These are phyloP conservation scores for Ilex aquifolium DNA, from an alignment of 257 asterid species.

Conservation along the genomic window DNA sequence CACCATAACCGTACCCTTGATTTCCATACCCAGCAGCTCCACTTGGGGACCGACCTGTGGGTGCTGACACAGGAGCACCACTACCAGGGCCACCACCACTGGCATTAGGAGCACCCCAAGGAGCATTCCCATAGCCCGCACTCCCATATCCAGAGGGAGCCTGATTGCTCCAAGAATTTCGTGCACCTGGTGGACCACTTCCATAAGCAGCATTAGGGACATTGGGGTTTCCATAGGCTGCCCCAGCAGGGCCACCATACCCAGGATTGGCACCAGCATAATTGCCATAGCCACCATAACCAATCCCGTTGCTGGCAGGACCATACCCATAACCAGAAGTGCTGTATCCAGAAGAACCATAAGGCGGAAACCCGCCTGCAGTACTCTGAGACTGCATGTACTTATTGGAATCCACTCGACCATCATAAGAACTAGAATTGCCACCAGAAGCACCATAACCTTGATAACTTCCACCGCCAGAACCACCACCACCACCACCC, in stretches of 20 bases:
- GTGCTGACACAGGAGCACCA: slow-evolving; percentile 31
- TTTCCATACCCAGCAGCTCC: slow-evolving; percentile 67
- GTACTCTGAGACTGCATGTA: slow-evolving; percentile 66
- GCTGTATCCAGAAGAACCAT: slow-evolving; percentile 67
- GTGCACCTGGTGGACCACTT: slow-evolving; percentile 41
- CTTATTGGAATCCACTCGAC: slow-evolving; percentile 62
- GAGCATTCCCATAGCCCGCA: slow-evolving; percentile 63
- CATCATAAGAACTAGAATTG: slow-evolving; percentile 53
- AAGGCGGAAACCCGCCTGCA: slow-evolving; percentile 64
- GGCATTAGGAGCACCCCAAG: slow-evolving; percentile 47
- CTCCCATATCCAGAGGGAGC: slow-evolving; percentile 69
- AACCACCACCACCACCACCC: slow-evolving; percentile 43
- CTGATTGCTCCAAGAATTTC: slow-evolving; percentile 67
- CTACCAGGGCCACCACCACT: slow-evolving; percentile 30
- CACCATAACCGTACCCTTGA: slow-evolving; percentile 84
- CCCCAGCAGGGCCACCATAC: slow-evolving; percentile 53
- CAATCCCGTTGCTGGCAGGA: slow-evolving; percentile 64
- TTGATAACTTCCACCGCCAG: slow-evolving; percentile 49
- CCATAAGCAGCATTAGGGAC: slow-evolving; percentile 52
- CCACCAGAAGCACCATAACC: slow-evolving; percentile 59
- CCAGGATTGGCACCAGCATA: slow-evolving; percentile 58
- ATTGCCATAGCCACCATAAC: slow-evolving; percentile 66
- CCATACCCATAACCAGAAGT: slow-evolving; percentile 74
- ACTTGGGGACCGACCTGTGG: slow-evolving; percentile 66
- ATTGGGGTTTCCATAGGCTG: slow-evolving; percentile 61